Evolutionary conservation across 2,329 filamentous ascomycete genomes (phyloP).

Genomic region (Aspergillus luchuensis): DNA sequence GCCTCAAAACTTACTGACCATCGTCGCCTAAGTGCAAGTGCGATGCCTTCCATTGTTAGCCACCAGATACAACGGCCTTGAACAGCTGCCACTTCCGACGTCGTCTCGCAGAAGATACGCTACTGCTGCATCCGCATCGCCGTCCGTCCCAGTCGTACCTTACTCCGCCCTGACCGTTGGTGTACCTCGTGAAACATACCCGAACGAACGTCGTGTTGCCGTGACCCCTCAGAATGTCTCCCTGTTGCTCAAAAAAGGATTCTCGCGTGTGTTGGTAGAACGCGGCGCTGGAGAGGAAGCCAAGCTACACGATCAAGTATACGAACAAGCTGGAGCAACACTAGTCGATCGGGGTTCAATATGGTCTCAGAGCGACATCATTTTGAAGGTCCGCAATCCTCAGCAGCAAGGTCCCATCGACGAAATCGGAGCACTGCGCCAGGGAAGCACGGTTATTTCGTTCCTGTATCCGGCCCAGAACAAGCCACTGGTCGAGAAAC

Average conservation of each 20-base stretch:
- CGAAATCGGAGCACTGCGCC: constrained; percentile 69
- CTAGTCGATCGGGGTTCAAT: constrained; percentile 69
- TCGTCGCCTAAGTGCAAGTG: constrained; percentile 10
- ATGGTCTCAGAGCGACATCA: constrained; percentile 74
- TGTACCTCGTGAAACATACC: constrained; percentile 75
- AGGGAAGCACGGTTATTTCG: constrained; percentile 74
- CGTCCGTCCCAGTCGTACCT: constrained; percentile 47
- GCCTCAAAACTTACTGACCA: constrained; percentile 6
- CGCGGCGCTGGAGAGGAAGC: constrained; percentile 76
- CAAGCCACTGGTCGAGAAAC: constrained; percentile 69
- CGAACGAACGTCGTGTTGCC: constrained; percentile 78
- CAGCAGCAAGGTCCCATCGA: constrained; percentile 58
- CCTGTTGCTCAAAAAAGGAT: constrained; percentile 82
- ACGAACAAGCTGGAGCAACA: constrained; percentile 75
- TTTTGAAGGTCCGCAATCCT: constrained; percentile 81
- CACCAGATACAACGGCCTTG: constrained; percentile 11
- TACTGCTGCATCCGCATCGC: constrained; percentile 25
- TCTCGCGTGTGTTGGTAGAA: constrained; percentile 74
- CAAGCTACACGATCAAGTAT: constrained; percentile 75
- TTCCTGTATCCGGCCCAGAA: constrained; percentile 84
- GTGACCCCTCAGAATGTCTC: constrained; percentile 82
- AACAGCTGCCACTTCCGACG: constrained; percentile 11
- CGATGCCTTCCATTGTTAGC: constrained; percentile 17
- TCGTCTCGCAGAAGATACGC: constrained; percentile 26
- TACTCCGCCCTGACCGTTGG: constrained; percentile 75